Evolutionary conservation across 768 basidiomycete species (phyloP).

Genomic region (Mycena filopes): DNA sequence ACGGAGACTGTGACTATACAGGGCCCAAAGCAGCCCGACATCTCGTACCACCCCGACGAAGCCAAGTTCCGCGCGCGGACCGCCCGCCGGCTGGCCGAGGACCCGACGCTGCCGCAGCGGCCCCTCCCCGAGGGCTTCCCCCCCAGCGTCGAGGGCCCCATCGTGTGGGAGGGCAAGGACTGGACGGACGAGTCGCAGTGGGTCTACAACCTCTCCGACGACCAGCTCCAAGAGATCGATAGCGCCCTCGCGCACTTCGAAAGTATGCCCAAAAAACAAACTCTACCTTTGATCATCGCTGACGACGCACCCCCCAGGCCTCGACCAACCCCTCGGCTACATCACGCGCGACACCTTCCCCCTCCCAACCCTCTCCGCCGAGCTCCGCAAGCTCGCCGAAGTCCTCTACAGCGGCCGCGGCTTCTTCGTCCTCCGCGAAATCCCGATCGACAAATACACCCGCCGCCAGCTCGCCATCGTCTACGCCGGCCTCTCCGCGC

Average conservation of each 20-base stretch:
- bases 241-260: conserved; percentile 52
- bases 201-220: conserved; percentile 50
- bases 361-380: conserved; percentile 50
- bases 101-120: conserved; percentile 46
- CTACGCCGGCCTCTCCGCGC: conserved; percentile 59
- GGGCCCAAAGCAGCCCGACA: conserved; percentile 53
- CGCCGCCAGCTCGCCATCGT: conserved; percentile 52
- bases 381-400: conserved; percentile 48
- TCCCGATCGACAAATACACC: conserved; percentile 55
- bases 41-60: conserved; percentile 55
- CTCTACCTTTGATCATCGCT: background rate
- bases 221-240: conserved; percentile 52
- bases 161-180: conserved; percentile 59
- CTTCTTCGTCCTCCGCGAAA: conserved; percentile 59
- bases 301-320: conserved; percentile 29
- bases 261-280: conserved; percentile 32
- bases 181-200: conserved; percentile 55
- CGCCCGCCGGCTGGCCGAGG: conserved; percentile 49
- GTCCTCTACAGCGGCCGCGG: conserved; percentile 58
- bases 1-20: conserved; percentile 34
- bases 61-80: conserved; percentile 51
- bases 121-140: conserved; percentile 53
- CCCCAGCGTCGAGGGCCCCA: conserved; percentile 46
- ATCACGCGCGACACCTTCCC: conserved; percentile 54
- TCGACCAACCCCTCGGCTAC: conserved; percentile 46